Evolutionary conservation across 139 green algal genomes (phyloP).

Genomic region (Chlamydomonas schloesseri): DNA sequence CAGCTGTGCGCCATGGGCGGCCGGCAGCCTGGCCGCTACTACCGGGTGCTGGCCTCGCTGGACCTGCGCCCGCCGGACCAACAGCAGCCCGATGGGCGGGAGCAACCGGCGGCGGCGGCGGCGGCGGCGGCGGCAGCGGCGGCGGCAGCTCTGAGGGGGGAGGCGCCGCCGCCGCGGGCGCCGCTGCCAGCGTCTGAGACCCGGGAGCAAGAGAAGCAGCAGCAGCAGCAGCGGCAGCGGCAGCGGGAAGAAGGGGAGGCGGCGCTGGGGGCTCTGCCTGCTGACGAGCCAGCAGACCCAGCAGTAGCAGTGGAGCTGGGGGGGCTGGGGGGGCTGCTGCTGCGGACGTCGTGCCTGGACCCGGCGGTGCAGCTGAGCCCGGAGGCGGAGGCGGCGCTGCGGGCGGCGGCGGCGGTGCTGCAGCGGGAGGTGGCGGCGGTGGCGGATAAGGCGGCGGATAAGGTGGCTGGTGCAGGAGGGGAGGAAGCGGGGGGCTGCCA

Average conservation of each 20-base stretch:
- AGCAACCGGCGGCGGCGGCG: not conserved
- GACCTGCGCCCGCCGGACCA: not conserved
- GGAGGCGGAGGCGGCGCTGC: conserved; percentile 3
- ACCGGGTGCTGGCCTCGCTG: conserved; percentile 28
- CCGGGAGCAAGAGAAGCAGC: not conserved
- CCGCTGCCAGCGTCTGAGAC: too few species aligned
- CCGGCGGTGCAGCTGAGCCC: not conserved
- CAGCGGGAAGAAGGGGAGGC: not conserved
- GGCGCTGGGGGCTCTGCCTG: too few species aligned
- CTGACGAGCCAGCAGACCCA: too few species aligned
- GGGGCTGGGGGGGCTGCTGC: not conserved
- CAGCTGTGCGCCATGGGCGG: conserved; percentile 45
- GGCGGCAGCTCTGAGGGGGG: too few species aligned
- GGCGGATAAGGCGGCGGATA: not conserved
- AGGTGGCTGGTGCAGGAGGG: too few species aligned
- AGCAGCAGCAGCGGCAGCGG: not conserved
- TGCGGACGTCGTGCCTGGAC: not conserved
- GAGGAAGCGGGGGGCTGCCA: too few species aligned
- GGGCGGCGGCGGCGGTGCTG: not conserved
- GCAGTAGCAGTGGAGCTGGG: too few species aligned
- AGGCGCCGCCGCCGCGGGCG: too few species aligned
- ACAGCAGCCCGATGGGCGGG: not conserved
- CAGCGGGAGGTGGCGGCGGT: not conserved
- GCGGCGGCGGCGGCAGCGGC: not conserved
- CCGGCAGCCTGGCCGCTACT: conserved; percentile 7